Evolutionary conservation across 148 eudicot genomes (phyloP).

Genomic region (Amaranthus cruentus): DNA sequence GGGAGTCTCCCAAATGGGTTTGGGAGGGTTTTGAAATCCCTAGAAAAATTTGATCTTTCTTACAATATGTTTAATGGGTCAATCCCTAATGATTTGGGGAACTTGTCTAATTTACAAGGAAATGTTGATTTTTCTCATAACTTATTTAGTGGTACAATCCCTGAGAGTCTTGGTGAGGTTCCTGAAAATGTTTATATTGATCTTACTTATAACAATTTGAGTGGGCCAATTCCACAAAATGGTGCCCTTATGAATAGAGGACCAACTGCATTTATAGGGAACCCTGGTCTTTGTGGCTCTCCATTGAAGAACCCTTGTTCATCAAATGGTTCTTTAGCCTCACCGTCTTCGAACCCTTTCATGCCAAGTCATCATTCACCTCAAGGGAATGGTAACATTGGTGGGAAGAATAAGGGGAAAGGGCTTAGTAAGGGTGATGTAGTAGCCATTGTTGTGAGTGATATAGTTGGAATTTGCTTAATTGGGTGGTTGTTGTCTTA

Average conservation of each 20-base stretch:
- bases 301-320: conserved; percentile 74
- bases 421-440: conserved; percentile 63
- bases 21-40: conserved; percentile 52
- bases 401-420: conserved; percentile 35
- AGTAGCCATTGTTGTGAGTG: conserved; percentile 58
- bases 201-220: conserved; percentile 73
- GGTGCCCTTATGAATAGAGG: conserved; percentile 92
- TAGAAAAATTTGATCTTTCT: conserved; percentile 72
- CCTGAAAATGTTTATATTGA: conserved; percentile 97
- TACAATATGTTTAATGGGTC: conserved; percentile 56
- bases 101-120: conserved; percentile 80
- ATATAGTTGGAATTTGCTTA: conserved; percentile 78
- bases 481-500: conserved; percentile 79
- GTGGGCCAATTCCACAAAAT: conserved; percentile 83
- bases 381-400: conserved; percentile 23
- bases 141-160: conserved; percentile 76
- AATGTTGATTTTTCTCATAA: conserved; percentile 90
- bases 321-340: conserved; percentile 28
- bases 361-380: conserved; percentile 59
- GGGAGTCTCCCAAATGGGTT: conserved; percentile 71
- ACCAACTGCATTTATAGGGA: conserved; percentile 91
- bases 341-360: conserved; percentile 65
- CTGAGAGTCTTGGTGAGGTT: conserved; percentile 82
- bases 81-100: conserved; percentile 76
- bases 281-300: conserved; percentile 87